Evolutionary conservation across 2,329 filamentous ascomycete species (phyloP).

Genomic region (Sporothrix inflata): DNA sequence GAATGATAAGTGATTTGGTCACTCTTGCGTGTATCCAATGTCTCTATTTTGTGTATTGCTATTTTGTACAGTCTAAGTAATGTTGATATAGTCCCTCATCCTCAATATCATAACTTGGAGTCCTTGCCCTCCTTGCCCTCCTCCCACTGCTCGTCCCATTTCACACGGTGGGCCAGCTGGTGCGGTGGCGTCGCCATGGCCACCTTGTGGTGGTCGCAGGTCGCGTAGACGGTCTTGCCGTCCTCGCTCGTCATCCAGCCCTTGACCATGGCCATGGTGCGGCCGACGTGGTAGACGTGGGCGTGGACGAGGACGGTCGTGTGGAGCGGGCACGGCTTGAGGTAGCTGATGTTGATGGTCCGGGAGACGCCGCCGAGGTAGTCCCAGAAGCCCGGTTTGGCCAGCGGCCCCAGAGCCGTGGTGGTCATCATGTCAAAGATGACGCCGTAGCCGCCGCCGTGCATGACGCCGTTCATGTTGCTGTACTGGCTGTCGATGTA

Average conservation of each 20-base stretch:
- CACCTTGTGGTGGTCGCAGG: conserved; percentile 58
- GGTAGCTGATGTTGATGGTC: conserved; percentile 54
- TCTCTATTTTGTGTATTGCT: neutral
- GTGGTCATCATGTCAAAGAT: conserved; percentile 61
- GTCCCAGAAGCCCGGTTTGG: conserved; percentile 54
- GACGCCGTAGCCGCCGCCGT: conserved; percentile 57
- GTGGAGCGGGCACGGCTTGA: conserved; percentile 49
- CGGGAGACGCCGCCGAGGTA: conserved; percentile 54
- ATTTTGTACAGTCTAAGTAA: neutral
- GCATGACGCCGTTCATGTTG: conserved; percentile 53
- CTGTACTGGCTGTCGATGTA: conserved; percentile 48
- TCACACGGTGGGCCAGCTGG: conserved; percentile 44
- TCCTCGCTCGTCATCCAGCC: conserved; percentile 54
- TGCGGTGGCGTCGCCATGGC: conserved; percentile 46
- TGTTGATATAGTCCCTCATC: neutral
- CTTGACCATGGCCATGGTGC: conserved; percentile 56
- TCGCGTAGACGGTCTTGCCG: conserved; percentile 52
- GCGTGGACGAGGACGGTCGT: conserved; percentile 49
- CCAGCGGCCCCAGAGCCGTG: conserved; percentile 52
- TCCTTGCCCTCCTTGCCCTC: neutral
- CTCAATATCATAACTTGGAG: neutral
- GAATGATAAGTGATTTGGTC: neutral
- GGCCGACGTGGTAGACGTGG: conserved; percentile 50
- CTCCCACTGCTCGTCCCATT: conserved; percentile 51
- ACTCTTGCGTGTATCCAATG: neutral